Conservation (phyloP, 257 asterid species). For the Capsicum chinense region DNA sequence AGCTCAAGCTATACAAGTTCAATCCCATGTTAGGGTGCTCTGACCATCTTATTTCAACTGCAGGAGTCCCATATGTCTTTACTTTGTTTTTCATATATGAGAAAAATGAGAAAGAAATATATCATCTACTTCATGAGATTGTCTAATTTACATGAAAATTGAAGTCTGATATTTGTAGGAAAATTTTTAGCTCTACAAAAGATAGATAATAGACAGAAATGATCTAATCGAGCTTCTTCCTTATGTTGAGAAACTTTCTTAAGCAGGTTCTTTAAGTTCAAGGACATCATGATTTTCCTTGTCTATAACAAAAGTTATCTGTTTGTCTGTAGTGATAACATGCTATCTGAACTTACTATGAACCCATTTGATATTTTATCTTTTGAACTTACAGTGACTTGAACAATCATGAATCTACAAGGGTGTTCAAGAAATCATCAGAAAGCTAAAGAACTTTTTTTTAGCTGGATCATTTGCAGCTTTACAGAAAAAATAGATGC, state of each 20-base stretch:
- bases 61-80: constrained; percentile 74
- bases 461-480: too few species aligned
- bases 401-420: too few species aligned
- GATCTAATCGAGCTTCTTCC: constrained; percentile 20
- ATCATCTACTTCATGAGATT: constrained; percentile 44
- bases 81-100: constrained; percentile 31
- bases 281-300: constrained; percentile 10
- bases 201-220: constrained; percentile 39
- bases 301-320: not conserved
- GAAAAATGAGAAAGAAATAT: constrained; percentile 63
- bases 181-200: constrained; percentile 50
- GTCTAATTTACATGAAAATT: constrained; percentile 53
- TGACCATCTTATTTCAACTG: constrained; percentile 27
- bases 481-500: too few species aligned
- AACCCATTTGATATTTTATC: too few species aligned
- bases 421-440: too few species aligned
- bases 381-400: too few species aligned
- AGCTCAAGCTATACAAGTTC: not conserved
- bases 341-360: too few species aligned
- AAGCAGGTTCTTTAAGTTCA: constrained; percentile 23
- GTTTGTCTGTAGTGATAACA: too few species aligned
- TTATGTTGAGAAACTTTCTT: constrained; percentile 14
- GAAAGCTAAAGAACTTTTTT: too few species aligned
- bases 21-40: not conserved
- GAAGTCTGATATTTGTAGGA: constrained; percentile 44